phyloP scores from a whole-genome alignment of 768 basidiomycete genomes.

The Fibroporia radiculosa region DNA sequence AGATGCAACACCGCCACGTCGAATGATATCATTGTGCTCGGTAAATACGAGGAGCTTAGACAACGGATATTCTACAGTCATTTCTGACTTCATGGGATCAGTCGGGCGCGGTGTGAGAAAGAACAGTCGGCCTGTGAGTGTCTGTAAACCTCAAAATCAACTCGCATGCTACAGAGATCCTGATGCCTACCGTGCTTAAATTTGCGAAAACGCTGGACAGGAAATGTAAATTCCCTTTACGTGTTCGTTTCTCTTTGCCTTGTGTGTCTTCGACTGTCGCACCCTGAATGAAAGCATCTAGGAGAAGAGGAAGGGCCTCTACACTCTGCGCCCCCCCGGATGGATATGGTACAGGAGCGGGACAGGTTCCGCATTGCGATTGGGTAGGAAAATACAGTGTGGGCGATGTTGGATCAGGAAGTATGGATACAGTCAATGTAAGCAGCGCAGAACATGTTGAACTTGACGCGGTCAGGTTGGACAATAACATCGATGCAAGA shows the following conservation, averaged over 20 bases:
- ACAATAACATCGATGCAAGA: slow-evolving; percentile 93
- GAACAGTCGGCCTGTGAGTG: slow-evolving; percentile 68
- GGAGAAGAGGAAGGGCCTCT: slow-evolving; percentile 68
- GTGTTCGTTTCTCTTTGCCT: slow-evolving; percentile 38
- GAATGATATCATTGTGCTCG: slow-evolving; percentile 80
- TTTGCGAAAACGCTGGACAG: slow-evolving; percentile 94
- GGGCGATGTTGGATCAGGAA: slow-evolving; percentile 39
- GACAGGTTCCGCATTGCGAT: slow-evolving; percentile 75
- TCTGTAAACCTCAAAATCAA: slow-evolving; percentile 30
- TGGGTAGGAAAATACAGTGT: slow-evolving; percentile 63
- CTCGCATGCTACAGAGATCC: no score
- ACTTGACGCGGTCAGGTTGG: slow-evolving; percentile 82
- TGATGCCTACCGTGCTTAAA: slow-evolving; percentile 68
- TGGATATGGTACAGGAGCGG: slow-evolving; percentile 68
- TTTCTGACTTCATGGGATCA: slow-evolving; percentile 36
- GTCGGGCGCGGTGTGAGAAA: slow-evolving; percentile 64
- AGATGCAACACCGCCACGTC: slow-evolving; percentile 81
- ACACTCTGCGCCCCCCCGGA: slow-evolving; percentile 43
- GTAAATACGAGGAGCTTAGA: slow-evolving; percentile 81
- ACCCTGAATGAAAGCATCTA: slow-evolving; percentile 83
- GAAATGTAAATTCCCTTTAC: slow-evolving; percentile 85
- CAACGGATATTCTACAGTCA: slow-evolving; percentile 67
- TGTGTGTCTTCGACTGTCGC: slow-evolving; percentile 45
- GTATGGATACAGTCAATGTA: slow-evolving; percentile 56
- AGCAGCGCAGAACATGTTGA: slow-evolving; percentile 58